phyloP scores from a whole-genome alignment of 2,329 filamentous ascomycete species.

The Exophiala mesophila region DNA sequence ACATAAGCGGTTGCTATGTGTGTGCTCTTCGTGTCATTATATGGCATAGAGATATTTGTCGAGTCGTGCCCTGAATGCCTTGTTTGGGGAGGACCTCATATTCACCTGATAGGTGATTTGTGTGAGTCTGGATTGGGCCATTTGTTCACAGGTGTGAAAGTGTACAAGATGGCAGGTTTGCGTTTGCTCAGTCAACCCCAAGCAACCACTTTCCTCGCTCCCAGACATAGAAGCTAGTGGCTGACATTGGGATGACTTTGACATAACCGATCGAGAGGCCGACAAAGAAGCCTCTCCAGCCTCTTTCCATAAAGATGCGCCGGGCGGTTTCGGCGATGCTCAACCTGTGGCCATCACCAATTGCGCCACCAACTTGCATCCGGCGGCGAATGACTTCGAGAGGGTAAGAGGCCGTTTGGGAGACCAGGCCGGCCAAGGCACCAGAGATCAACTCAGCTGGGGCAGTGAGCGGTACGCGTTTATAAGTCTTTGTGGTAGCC shows the following conservation, averaged over 20 bases:
- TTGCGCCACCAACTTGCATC: slow-evolving; percentile 94
- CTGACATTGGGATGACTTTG: slow-evolving; percentile 87
- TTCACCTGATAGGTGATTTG: no score
- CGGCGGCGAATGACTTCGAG: slow-evolving; percentile 85
- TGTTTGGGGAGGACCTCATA: no score
- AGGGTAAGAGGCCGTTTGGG: slow-evolving; percentile 89
- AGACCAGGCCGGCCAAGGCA: slow-evolving; percentile 79
- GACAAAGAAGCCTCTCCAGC: slow-evolving; percentile 80
- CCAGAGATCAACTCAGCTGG: slow-evolving; percentile 85
- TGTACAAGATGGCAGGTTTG: no score
- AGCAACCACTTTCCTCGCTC: slow-evolving; percentile 60
- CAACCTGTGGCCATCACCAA: slow-evolving; percentile 79
- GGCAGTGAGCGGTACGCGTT: slow-evolving; percentile 67
- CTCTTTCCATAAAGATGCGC: slow-evolving; percentile 70
- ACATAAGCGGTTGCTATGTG: no score
- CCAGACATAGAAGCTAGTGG: slow-evolving; percentile 65
- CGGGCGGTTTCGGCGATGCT: slow-evolving; percentile 72
- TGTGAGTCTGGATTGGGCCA: no score
- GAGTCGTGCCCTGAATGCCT: no score
- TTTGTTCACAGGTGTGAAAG: no score
- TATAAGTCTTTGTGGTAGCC: slow-evolving; percentile 37
- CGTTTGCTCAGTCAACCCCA: slow-evolving; percentile 46
- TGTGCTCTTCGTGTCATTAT: no score
- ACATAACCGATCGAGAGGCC: slow-evolving; percentile 91
- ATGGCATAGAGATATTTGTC: no score